Conservation (phyloP, 2,329 filamentous ascomycete species). For the Fusarium sp. region DNA sequence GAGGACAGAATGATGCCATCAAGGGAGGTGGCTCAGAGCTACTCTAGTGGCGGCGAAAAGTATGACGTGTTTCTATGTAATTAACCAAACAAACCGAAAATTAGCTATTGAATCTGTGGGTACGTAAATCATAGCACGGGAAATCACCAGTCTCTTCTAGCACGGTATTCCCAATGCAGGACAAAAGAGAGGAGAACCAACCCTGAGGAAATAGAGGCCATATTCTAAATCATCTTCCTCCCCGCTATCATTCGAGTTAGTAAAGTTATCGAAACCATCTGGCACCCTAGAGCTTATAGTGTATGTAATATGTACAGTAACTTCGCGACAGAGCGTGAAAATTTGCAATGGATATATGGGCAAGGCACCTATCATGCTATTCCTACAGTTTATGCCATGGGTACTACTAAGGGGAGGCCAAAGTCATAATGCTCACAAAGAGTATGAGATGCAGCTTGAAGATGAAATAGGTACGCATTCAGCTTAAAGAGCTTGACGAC, state of each 20-base stretch:
- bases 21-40: neutral
- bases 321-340: neutral
- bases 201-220: neutral
- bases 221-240: neutral
- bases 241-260: neutral
- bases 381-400: neutral
- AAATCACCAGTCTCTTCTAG: neutral
- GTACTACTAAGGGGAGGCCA: neutral
- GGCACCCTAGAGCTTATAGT: neutral
- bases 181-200: neutral
- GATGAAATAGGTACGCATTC: neutral
- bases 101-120: neutral
- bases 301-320: neutral
- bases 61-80: neutral
- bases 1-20: neutral
- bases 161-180: neutral
- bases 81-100: neutral
- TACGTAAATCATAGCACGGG: neutral
- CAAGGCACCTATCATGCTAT: neutral
- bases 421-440: neutral
- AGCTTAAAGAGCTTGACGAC: neutral
- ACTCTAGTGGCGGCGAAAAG: neutral
- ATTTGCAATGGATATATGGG: neutral
- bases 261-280: neutral
- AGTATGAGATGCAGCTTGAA: neutral